Evolutionary conservation across 331 rosid species (phyloP), one percentile per base, ranked within the genome.

Genomic region (Quercus lobata): DNA sequence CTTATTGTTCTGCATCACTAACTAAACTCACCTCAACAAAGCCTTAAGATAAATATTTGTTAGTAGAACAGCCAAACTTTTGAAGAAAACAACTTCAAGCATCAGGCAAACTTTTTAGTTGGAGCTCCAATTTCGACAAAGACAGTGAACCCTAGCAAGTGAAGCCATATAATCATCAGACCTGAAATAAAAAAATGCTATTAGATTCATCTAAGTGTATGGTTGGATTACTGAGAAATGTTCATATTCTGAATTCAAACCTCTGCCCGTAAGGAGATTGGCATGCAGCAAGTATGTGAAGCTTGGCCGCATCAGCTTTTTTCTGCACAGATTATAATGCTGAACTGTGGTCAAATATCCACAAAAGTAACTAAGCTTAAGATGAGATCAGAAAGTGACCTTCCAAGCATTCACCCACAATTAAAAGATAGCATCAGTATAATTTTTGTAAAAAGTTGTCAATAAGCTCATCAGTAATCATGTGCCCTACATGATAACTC

Each of bases 161-260:
- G 97, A 86, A 46, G 92, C 94, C 97, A 92, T 95, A 71, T 95
- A 95, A 85, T 95, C 97, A 73, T 91, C 93, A 69, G 96, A 90
- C 82, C 99, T 95, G 88, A 82, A 77, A 82, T 35, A 24, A 49
- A 83, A 52, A 75, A 70, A 66, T 4, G 68, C 27, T 81, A 68
- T 19, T 77, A 46, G 18, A 44, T 73, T 78, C 79, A 52, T 69
- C 37, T 76, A 5, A 52, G 17, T 76, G 14, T 61, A 71, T 16
- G 75, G n/a, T 61, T 7, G 18, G 76, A 60, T 22, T 34, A 72
- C 61, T n/a, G 29, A 61, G 24, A 57, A 60, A 79, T 46, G 54
- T 18, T 34, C 30, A 44, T 18, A 57, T 76, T 74, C 81, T 17
- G 57, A 74, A 82, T 71, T 10, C 79, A 78, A 73, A 95, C 99